These are phyloP conservation scores for Cyberlindnera japonica DNA, from an alignment of 805 yeast genomes.

Conservation along the genomic window DNA sequence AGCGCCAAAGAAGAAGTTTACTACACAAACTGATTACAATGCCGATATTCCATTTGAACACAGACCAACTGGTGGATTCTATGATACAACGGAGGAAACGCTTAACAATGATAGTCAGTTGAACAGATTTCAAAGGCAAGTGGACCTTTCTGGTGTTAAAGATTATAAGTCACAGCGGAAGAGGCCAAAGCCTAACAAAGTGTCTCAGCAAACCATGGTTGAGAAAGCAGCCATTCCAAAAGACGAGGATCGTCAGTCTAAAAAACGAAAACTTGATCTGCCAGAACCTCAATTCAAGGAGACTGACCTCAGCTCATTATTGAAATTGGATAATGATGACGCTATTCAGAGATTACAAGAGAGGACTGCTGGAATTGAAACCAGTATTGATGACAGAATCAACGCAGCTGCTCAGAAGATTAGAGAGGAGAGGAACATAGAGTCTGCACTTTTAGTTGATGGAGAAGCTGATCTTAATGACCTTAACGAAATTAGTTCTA, in stretches of 20 bases:
- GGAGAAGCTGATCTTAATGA: conserved; percentile 12
- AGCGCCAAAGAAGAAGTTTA: conserved; percentile 48
- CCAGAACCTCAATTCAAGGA: conserved; percentile 34
- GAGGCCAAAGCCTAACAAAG: conserved; percentile 26
- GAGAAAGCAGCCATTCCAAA: conserved; percentile 14
- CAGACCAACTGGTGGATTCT: conserved; percentile 61
- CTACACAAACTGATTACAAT: conserved; percentile 73
- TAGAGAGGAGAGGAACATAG: conserved; percentile 32
- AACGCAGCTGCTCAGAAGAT: conserved; percentile 37
- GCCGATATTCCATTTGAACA: conserved; percentile 80
- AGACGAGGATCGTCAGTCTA: conserved; percentile 8
- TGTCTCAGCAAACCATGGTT: conserved; percentile 24
- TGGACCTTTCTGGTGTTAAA: conserved; percentile 42
- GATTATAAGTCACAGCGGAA: conserved; percentile 33
- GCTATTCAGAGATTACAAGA: conserved; percentile 9
- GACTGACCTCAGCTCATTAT: conserved; percentile 14
- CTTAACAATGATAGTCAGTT: conserved; percentile 36
- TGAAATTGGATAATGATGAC: conserved; percentile 16
- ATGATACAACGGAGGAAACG: conserved; percentile 63
- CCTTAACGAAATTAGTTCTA: not conserved
- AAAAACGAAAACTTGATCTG: conserved; percentile 26
- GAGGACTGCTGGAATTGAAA: conserved; percentile 9
- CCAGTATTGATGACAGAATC: conserved; percentile 17
- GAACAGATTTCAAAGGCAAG: conserved; percentile 40
- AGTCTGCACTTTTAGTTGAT: conserved; percentile 33